These are phyloP conservation scores for Cubamyces sp. DNA, from an alignment of 768 basidiomycete genomes.

Conservation along the genomic window DNA sequence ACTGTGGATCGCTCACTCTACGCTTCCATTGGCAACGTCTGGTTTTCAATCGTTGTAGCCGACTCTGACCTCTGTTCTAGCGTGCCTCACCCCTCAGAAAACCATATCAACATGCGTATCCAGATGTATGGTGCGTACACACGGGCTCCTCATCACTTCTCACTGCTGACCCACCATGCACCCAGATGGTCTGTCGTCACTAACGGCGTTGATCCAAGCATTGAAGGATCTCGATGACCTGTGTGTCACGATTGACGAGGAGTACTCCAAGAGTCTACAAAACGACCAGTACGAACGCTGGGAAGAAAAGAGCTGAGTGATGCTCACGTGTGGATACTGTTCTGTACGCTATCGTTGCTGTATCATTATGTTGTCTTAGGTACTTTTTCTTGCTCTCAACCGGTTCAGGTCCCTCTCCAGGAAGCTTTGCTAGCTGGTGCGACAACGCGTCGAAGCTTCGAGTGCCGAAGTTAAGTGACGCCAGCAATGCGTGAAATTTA, in stretches of 20 bases:
- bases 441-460: not conserved
- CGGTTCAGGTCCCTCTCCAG: not conserved
- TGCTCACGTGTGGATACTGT: slow-evolving; percentile 12
- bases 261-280: slow-evolving; percentile 63
- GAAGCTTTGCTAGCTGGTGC: not conserved
- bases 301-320: slow-evolving; percentile 63
- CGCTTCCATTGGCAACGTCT: not conserved
- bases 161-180: not conserved
- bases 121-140: slow-evolving; percentile 94
- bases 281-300: slow-evolving; percentile 62
- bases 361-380: slow-evolving; percentile 26
- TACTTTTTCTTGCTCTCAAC: not conserved
- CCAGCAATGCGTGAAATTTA: no score
- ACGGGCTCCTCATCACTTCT: slow-evolving; percentile 2
- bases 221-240: slow-evolving; percentile 79
- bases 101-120: slow-evolving; percentile 94
- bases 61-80: slow-evolving; percentile 41
- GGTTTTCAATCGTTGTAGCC: not conserved
- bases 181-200: slow-evolving; percentile 84
- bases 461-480: not conserved
- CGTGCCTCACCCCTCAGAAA: slow-evolving; percentile 96
- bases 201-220: slow-evolving; percentile 77
- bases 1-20: not conserved
- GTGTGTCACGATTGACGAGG: slow-evolving; percentile 69
- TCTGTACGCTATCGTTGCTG: slow-evolving; percentile 18